Conservation (phyloP, 1,284 basidiomycete genomes). For the Cryptococcus neoformans region DNA sequence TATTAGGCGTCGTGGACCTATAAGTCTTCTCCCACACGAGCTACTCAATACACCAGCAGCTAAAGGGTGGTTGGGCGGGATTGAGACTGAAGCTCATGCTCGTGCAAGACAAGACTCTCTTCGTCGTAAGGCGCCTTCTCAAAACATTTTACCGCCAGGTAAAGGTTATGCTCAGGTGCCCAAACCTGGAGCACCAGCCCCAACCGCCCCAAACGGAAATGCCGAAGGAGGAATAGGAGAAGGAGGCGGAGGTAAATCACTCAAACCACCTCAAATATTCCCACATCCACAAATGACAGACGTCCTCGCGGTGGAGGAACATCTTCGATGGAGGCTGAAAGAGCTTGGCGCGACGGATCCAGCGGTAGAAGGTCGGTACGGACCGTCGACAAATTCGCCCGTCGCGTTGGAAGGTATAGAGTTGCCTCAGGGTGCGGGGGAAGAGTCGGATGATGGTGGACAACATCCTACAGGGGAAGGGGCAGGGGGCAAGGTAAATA, state of each 20-base stretch:
- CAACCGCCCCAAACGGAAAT: slow-evolving; percentile 3
- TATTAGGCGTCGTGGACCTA: slow-evolving; percentile 28
- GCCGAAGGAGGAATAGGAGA: too few relatives aligned
- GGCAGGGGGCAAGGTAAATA: neutral
- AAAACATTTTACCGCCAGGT: slow-evolving; percentile 23
- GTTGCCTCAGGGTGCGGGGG: slow-evolving; percentile 6
- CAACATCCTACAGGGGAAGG: slow-evolving; percentile 2
- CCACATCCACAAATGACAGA: slow-evolving; percentile 51
- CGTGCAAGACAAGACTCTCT: slow-evolving; percentile 16
- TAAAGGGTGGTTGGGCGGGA: slow-evolving; percentile 31
- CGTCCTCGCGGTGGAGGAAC: slow-evolving; percentile 49
- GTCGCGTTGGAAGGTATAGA: slow-evolving; percentile 41
- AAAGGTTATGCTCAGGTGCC: slow-evolving; percentile 39
- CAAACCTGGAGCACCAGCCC: slow-evolving; percentile 8
- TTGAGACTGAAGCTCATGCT: slow-evolving; percentile 35
- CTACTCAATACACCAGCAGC: slow-evolving; percentile 17
- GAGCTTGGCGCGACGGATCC: slow-evolving; percentile 48
- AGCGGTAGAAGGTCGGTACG: slow-evolving; percentile 41
- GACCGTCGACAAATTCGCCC: slow-evolving; percentile 35
- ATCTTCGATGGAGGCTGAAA: slow-evolving; percentile 47
- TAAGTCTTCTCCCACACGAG: slow-evolving; percentile 35
- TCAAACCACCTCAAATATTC: slow-evolving; percentile 28
- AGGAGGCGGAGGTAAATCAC: neutral
- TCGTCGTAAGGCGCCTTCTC: neutral
- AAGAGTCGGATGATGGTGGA: slow-evolving; percentile 15